A percentile compares a stretch with the other conserved stretches of the same genome.
phyloP scores from a whole-genome alignment of 176 grass and related monocot genomes.

The Cenchrus purpureus region DNA sequence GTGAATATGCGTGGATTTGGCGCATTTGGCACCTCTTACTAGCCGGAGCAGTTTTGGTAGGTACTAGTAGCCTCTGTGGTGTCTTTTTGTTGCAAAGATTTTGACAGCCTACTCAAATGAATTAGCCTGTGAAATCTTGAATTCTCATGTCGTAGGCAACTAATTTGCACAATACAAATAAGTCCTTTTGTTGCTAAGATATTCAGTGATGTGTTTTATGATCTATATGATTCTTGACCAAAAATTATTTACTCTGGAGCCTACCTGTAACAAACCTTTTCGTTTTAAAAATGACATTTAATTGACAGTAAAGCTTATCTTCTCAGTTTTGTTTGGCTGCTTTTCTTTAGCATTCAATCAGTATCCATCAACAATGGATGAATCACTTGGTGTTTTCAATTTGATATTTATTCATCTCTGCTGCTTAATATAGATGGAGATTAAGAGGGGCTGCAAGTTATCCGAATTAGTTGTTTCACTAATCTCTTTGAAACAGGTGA shows the following conservation, averaged over 20 bases:
- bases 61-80: not conserved
- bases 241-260: not conserved
- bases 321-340: not conserved
- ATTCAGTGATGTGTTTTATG: not conserved
- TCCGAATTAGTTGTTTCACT: slow-evolving; percentile 45
- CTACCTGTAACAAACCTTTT: slow-evolving; percentile 21
- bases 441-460: slow-evolving; percentile 6
- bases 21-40: slow-evolving; percentile 20
- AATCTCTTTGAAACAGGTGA: slow-evolving; percentile 77
- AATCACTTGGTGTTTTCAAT: not conserved
- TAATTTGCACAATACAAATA: slow-evolving; percentile 22
- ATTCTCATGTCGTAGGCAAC: slow-evolving; percentile 10
- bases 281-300: slow-evolving; percentile 7
- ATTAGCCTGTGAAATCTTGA: slow-evolving; percentile 17
- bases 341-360: not conserved
- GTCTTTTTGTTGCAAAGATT: not conserved
- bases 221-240: slow-evolving; percentile 1
- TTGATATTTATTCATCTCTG: slow-evolving; percentile 13
- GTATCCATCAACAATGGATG: slow-evolving; percentile 25
- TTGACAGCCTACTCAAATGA: not conserved
- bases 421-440: not conserved
- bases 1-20: slow-evolving; percentile 26
- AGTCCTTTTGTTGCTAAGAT: not conserved
- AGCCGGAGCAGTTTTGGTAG: slow-evolving; percentile 18
- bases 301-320: not conserved